Base-by-base conservation (phyloP, 108 stramenopile genomes). In the Epithemia pelagica region DNA sequence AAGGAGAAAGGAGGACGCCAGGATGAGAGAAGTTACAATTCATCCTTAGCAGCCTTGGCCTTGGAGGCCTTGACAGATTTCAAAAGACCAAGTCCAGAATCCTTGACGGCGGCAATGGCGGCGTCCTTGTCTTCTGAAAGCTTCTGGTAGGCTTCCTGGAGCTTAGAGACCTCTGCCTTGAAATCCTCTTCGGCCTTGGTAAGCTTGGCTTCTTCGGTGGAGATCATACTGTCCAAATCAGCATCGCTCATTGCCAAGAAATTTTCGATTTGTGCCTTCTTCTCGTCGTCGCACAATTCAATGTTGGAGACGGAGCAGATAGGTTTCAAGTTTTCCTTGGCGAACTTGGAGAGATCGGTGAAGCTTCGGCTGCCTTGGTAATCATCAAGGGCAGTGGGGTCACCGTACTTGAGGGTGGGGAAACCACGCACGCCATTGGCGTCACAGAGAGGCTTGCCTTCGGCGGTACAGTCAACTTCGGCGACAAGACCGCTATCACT, bases 401-500 rank as follows among this genome's bases (percentile, higher is more conserved):
- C 79, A n/a, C 89, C 89, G 52, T 74, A 88, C 64, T 90, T 87
- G 32, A 96, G 62, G 1, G 95, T 91, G 31, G 95, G 95, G 73
- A 83, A 96, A 1, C 89, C 87, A 18, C 70, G 62, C 25, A 96
- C 72, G 24, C 92, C 93, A 59, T 91, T 76, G 1, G 64, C 72
- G 23, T 85, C 69, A 65, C 89, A 93, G 24, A 96, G 83, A 0
- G 71, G 63, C 57, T 87, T 72, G 10, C 82, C 82, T 10, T 91
- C 92, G 58, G 78, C 19, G 8, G 81, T 84, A 60, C 84, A 82
- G 82, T 94, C 85, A 30, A 96, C 91, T 72, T 90, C 77, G 64
- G 82, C 74, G 71, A 94, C 68, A 76, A 88, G 59, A 66, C 74
- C 74, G 66, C 63, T 52, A 32, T 76, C 61, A 52, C 65, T 53